Base-by-base conservation (phyloP, 768 basidiomycete species). In the Xanthoconium purpureum region DNA sequence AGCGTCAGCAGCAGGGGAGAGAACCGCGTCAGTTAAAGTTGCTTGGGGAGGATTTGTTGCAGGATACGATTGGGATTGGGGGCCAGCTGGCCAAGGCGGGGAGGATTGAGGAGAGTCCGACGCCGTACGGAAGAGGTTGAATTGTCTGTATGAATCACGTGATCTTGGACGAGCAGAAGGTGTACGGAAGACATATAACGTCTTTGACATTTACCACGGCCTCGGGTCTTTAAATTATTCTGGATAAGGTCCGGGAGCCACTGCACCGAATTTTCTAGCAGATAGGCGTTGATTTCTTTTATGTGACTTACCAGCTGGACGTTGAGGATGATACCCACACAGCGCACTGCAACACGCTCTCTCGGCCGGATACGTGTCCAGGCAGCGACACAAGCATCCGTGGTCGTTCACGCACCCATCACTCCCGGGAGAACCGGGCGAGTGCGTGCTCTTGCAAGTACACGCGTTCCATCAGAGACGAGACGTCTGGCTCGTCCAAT, bases 51-150 rank as follows among this genome's bases (percentile, higher is more conserved):
- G 81, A 84, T 53, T 63, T 87, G 52, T 65, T 87, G 52, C 77
- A 87, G 55, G 84, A 88, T 62, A 87, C 85, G 28, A 79, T 82
- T 48, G 84, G 80, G 7, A 81, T 84, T 57, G 82, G 84, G 13
- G 72, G 74, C 6, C 82, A 81, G 57, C 74, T 83, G 56, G 78
- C 76, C 33, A 72, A 71, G 49, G 75, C 64, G 20, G 80, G 79
- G n/a, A 71, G 75, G 29, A 72, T 83, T 0, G 83, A 84, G 57
- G 85, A 88, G 67, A 88, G 79, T 56, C 87, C 87, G 45, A 88
- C 87, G 15, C 87, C 87, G 4, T 66, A 52, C 65, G 72, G 69
- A 30, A 56, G 63, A 44, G 54, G 58, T 49, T 64, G 52, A 66
- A 18, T 7, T 33, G 20, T 29, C 36, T 17, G 24, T 37, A 40